Base-by-base conservation (phyloP, 1,284 basidiomycete genomes). In the Leccinum subrobustum region DNA sequence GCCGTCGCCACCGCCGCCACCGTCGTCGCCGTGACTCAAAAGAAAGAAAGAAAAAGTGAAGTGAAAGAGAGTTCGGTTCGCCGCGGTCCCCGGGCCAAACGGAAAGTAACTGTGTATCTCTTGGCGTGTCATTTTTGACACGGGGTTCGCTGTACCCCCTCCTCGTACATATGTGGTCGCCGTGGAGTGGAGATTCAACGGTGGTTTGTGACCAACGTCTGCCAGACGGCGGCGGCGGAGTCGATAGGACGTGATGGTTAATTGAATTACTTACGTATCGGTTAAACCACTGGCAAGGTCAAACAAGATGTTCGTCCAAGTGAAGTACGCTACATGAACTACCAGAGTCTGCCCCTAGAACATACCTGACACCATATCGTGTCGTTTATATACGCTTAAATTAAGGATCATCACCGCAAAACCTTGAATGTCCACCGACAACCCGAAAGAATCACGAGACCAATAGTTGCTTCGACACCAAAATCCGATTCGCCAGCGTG, bases 401-500 rank as follows among this genome's bases (percentile, higher is more conserved):
- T 7, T 37, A 16, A 7, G 37, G 37, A 39, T 16, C 3, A 35
- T 35, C 33, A 0, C 12, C 33, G 33, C 12, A 35, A 35, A 14
- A 35, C 9, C 29, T 29, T 16, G 1, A 0, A 48, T 23, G 16
- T 48, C 23, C 20, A 50, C 47, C 37, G 16, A 42, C 42, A 11
- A 6, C 42, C 44, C 18, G 4, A 50, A 20, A 37, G 23, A 25
- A 20, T 39, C 44, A 64, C 12, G 58, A 57, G 4, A 74, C 62
- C 57, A 72, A 63, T 6, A 95, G 78, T 69, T 90, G 86, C 70
- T 88, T 89, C 12, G 93, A 92, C 20, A 92, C 84, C 60, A 96
- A 76, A 64, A 98, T 91, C 68, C 94, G 82, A 67, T 89, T 88
- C 5, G 95, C 88, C 63, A 99, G 78, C 44, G 88, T 81, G 16